phyloP scores from a whole-genome alignment of 2,329 filamentous ascomycete species.

The Davidsoniella eucalypti region DNA sequence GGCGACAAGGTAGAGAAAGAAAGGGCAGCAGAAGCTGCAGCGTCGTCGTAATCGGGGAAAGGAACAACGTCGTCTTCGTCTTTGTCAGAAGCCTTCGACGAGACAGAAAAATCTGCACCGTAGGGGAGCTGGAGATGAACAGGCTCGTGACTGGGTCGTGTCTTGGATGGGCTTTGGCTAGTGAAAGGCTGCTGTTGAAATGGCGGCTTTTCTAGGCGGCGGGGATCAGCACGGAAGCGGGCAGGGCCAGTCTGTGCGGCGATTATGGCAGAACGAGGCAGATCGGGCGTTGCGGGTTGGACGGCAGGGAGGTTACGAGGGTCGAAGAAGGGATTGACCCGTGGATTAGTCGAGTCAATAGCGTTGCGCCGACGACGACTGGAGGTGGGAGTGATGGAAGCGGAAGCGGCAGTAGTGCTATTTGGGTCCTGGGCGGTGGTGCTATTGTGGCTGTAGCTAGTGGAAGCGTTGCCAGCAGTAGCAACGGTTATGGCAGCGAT shows the following conservation, averaged over 20 bases:
- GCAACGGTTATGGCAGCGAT: background rate
- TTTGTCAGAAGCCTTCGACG: background rate
- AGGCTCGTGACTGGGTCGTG: constrained; percentile 4
- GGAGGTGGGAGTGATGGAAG: constrained; percentile 5
- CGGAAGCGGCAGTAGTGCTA: constrained; percentile 1
- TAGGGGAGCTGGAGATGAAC: constrained; percentile 11
- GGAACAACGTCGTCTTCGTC: constrained; percentile 9
- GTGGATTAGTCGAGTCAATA: constrained; percentile 12
- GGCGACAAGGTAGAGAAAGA: constrained; percentile 9
- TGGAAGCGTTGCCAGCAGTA: background rate
- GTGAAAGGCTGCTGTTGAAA: constrained; percentile 12
- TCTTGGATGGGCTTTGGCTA: constrained; percentile 9
- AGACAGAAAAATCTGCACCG: constrained; percentile 11
- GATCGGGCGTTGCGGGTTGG: constrained; percentile 10
- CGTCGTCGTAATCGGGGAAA: constrained; percentile 13
- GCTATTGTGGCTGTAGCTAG: background rate
- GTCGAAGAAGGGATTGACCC: constrained; percentile 11
- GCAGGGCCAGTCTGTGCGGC: constrained; percentile 14
- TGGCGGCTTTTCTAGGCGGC: constrained; percentile 12
- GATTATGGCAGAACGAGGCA: constrained; percentile 14
- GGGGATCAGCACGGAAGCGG: constrained; percentile 13
- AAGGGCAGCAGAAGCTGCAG: constrained; percentile 4
- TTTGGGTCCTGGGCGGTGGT: background rate
- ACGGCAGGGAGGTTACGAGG: constrained; percentile 12
- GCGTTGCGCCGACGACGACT: constrained; percentile 14